Evolutionary conservation across 805 yeast genomes (phyloP), one percentile per base, ranked within the genome.

Genomic region (Cyberlindnera bimundalis): DNA sequence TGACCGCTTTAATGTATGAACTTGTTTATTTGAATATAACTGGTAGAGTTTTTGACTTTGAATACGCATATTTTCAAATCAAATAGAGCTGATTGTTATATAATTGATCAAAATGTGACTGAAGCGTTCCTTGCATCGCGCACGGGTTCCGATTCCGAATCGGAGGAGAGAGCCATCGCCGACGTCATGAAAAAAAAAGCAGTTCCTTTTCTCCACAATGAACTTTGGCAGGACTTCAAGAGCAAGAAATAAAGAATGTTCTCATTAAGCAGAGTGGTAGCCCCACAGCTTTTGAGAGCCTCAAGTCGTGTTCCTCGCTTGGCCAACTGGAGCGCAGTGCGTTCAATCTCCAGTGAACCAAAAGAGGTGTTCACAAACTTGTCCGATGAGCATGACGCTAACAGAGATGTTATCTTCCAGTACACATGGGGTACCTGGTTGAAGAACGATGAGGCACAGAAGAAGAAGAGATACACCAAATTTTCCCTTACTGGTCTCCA

Each of bases 391-490:
- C 64, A 70, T 29, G 90, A 84, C 56, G 87, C 88, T 10, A 66
- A 78, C 36, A 73, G 90, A 62, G 75, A 74, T 41, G 70, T 78
- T 31, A 86, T 93, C 56, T 91, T 87, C 70, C 78, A 84, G 53
- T 91, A 89, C 60, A 71, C 93, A 3, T 91, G 98, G 95, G 99
- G 99, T 35, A 76, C 96, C 6, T 91, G 98, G 98, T 67, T 90
- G 54, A 77, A 73, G 48, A 78, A 91, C 58, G 96, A 93, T 59
- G 73, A 71, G 41, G 64, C 62, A 24, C 90, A 93, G 60, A 84
- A 86, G 56, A 78, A 72, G 13, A 78, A 78, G 51, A 79, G 99
- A 64, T 76, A 74, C 42, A 91, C 97, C 16, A 73, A 71, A 48
- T 91, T 91, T 62, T 82, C 93, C 3, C 71, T 93, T 37, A 81